Evolutionary conservation across 2,329 filamentous ascomycete genomes (phyloP), one percentile per base, ranked within the genome.

Genomic region (Talaromyces sp.): DNA sequence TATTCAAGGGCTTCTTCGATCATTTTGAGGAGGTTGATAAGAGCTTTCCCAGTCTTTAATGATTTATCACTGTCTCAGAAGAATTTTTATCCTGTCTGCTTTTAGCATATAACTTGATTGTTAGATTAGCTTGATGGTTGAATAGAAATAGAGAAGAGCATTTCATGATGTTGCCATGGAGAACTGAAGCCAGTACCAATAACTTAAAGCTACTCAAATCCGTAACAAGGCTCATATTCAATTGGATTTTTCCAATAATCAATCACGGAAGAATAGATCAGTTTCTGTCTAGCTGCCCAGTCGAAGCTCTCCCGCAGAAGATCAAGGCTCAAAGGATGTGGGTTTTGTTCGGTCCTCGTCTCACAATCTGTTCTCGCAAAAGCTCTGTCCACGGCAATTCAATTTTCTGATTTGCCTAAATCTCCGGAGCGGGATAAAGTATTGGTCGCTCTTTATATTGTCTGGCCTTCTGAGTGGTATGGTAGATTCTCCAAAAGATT

Each of bases 1-100:
- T 93, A 69, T 97, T 97, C 81, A 90, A 92, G 82, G 93, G 89
- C 1, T 97, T 97, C 77, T 85, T 96, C 70, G 92, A 96, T 72
- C 82, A 89, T 68, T 98, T 90, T 82, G 92, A 97, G 82, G 84
- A 85, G 72, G 89, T 97, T 49, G 93, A 97, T 78, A 84, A 79
- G 56, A 91, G 96, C 80, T 97, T 95, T 84, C 67, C 67, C 13
- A 71, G 50, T 14, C 22, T 50, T 39, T 65, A 43, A 35, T 57
- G 39, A 19, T 22, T 27, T 1, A 19, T 4, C n/a, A 19, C 22
- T 27, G 4, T 19, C 11, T 1, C 8, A 45, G 22, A 31, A 41
- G 8, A 10, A 11, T n/a, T 7, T 13, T 10, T 31, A 50, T 16
- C 22, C 35, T 43, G n/a, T 27, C 57, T 56, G 39, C 52, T 37